phyloP scores from a whole-genome alignment of 768 basidiomycete genomes.

The Chalciporus sphaerocephalus region DNA sequence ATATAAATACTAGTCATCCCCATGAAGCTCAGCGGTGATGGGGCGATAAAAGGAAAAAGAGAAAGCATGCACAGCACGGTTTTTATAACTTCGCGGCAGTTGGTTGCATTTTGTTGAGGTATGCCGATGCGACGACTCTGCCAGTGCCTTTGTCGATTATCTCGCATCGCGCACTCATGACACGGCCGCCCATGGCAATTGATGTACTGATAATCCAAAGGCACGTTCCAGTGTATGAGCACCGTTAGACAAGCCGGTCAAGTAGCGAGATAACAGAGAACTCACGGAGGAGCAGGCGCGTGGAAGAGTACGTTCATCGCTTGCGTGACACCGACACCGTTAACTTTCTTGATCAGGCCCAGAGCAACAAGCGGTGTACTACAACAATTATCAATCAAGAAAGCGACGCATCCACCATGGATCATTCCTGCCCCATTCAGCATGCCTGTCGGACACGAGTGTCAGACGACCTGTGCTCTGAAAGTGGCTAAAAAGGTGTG shows the following conservation, averaged over 20 bases:
- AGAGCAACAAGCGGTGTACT: constrained; percentile 66
- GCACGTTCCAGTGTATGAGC: constrained; percentile 46
- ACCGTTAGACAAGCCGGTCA: constrained; percentile 6
- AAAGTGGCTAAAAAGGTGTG: not conserved
- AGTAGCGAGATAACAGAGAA: constrained; percentile 6
- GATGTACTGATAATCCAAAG: constrained; percentile 61
- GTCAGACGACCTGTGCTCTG: constrained; percentile 2
- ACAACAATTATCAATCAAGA: constrained; percentile 71
- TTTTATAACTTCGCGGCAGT: constrained; percentile 43
- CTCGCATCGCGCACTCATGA: constrained; percentile 72
- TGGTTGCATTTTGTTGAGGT: constrained; percentile 74
- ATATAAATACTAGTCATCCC: too few relatives aligned
- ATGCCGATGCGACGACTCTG: constrained; percentile 58
- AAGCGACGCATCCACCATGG: constrained; percentile 69
- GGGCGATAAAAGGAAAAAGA: not conserved
- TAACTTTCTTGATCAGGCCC: constrained; percentile 53
- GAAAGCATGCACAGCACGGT: constrained; percentile 5
- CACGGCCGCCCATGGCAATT: constrained; percentile 59
- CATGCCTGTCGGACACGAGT: constrained; percentile 45
- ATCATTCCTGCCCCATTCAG: constrained; percentile 73
- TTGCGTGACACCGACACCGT: constrained; percentile 74
- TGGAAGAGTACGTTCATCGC: constrained; percentile 67
- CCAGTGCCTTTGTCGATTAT: constrained; percentile 57
- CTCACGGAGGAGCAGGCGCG: constrained; percentile 61
- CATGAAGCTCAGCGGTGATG: too few relatives aligned